phyloP scores from a whole-genome alignment of 352 stramenopile species.

The Pythium folliculosum region DNA sequence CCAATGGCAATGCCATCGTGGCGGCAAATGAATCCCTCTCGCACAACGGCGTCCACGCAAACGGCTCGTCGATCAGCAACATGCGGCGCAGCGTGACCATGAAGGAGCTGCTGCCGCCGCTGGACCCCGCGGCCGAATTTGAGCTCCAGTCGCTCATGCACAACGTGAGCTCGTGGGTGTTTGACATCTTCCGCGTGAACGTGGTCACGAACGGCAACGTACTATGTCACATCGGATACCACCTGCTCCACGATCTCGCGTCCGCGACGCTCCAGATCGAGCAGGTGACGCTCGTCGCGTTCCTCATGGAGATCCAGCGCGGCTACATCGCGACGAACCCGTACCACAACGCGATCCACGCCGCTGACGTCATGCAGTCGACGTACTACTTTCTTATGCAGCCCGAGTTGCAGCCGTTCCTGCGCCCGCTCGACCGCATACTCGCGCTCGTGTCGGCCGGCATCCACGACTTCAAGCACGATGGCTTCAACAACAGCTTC shows the following conservation, averaged over 20 bases:
- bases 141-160: slow-evolving; percentile 72
- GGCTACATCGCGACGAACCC: slow-evolving; percentile 82
- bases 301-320: slow-evolving; percentile 82
- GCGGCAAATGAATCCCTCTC: slow-evolving; percentile 6
- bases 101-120: slow-evolving; percentile 56
- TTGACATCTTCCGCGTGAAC: slow-evolving; percentile 81
- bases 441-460: slow-evolving; percentile 75
- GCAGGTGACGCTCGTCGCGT: slow-evolving; percentile 60
- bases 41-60: not conserved
- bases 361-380: slow-evolving; percentile 89
- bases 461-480: slow-evolving; percentile 91
- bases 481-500: slow-evolving; percentile 91
- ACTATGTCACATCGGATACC: slow-evolving; percentile 74
- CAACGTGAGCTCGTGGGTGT: slow-evolving; percentile 57
- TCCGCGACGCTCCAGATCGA: slow-evolving; percentile 69
- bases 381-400: slow-evolving; percentile 86
- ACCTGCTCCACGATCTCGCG: slow-evolving; percentile 68
- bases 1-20: slow-evolving; percentile 10
- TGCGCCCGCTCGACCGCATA: slow-evolving; percentile 75
- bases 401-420: slow-evolving; percentile 66
- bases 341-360: slow-evolving; percentile 91
- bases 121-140: slow-evolving; percentile 65
- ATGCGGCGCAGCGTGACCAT: slow-evolving; percentile 51
- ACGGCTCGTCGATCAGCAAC: not conserved
- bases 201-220: slow-evolving; percentile 68